Percentiles rank a stretch among this genome's conserved stretches.
phyloP scores from a whole-genome alignment of 2,329 filamentous ascomycete genomes.

The Hypoxylon rubiginosum region DNA sequence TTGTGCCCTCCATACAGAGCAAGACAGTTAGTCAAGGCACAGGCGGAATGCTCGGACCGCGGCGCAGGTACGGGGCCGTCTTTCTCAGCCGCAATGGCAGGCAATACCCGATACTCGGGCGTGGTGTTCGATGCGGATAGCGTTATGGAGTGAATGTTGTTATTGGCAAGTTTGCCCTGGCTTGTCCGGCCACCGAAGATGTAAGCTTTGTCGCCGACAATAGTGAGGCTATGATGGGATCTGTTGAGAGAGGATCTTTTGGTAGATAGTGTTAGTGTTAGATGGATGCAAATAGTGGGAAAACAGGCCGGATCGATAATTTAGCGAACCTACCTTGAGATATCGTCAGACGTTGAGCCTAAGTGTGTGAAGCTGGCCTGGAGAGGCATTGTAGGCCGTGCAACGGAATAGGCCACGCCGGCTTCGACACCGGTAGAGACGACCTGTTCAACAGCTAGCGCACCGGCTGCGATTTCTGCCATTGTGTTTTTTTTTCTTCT shows the following conservation, averaged over 20 bases:
- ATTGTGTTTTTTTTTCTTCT: slow-evolving; percentile 43
- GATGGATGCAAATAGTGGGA: background rate
- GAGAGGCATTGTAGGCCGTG: slow-evolving; percentile 66
- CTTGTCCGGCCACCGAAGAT: slow-evolving; percentile 65
- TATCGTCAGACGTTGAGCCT: slow-evolving; percentile 51
- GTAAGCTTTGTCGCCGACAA: slow-evolving; percentile 67
- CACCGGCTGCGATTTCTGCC: slow-evolving; percentile 57
- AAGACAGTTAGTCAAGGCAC: slow-evolving; percentile 51
- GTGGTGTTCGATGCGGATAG: slow-evolving; percentile 59
- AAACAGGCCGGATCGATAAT: background rate
- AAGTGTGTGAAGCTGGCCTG: slow-evolving; percentile 65
- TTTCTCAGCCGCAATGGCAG: slow-evolving; percentile 50
- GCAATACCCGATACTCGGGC: slow-evolving; percentile 53
- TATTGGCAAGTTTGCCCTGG: slow-evolving; percentile 59
- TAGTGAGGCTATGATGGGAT: slow-evolving; percentile 64
- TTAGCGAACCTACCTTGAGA: slow-evolving; percentile 50
- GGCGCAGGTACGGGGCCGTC: slow-evolving; percentile 50
- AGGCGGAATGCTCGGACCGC: slow-evolving; percentile 55
- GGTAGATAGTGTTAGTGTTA: too few relatives aligned
- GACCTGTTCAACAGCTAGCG: slow-evolving; percentile 57
- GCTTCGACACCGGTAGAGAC: slow-evolving; percentile 57
- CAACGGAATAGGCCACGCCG: slow-evolving; percentile 58
- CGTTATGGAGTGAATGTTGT: slow-evolving; percentile 66
- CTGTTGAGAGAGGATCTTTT: slow-evolving; percentile 58
- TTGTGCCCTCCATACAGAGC: slow-evolving; percentile 56